A percentile compares a stretch with the other conserved stretches of the same genome.
phyloP scores from a whole-genome alignment of 345 rosid genomes.

The Syzygium aromaticum region DNA sequence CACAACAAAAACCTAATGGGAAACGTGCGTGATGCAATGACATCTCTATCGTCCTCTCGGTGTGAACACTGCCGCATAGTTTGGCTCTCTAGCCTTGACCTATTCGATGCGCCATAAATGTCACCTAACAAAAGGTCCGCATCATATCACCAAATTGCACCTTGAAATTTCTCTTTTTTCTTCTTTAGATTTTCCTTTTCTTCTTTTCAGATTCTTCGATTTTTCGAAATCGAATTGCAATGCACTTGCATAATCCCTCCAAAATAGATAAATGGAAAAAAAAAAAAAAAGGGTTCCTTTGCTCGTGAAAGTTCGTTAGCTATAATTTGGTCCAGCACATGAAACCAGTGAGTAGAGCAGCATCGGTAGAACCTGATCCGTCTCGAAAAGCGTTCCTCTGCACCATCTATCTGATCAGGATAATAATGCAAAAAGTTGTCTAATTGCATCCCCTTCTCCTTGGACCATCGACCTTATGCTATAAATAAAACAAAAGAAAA shows the following conservation, averaged over 20 bases:
- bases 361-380: conserved; percentile 32
- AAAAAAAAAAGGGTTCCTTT: neutral
- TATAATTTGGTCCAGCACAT: neutral
- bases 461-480: neutral
- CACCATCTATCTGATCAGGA: neutral
- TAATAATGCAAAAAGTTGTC: neutral
- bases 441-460: neutral
- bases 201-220: neutral
- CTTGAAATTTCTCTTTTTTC: neutral
- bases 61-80: neutral
- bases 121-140: neutral
- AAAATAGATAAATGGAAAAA: neutral
- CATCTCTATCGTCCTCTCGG: neutral
- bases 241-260: neutral
- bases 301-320: neutral
- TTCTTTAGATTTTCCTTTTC: neutral
- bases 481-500: neutral
- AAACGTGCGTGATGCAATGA: neutral
- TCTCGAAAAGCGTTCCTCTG: conserved; percentile 43
- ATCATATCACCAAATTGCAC: neutral
- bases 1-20: neutral
- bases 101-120: neutral
- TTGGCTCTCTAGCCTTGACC: neutral
- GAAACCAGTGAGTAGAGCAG: neutral
- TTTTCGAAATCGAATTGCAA: neutral